These are phyloP conservation scores for Thoreauomyces humboldtii DNA, from an alignment of 192 early-diverging fungal species.

Conservation along the genomic window DNA sequence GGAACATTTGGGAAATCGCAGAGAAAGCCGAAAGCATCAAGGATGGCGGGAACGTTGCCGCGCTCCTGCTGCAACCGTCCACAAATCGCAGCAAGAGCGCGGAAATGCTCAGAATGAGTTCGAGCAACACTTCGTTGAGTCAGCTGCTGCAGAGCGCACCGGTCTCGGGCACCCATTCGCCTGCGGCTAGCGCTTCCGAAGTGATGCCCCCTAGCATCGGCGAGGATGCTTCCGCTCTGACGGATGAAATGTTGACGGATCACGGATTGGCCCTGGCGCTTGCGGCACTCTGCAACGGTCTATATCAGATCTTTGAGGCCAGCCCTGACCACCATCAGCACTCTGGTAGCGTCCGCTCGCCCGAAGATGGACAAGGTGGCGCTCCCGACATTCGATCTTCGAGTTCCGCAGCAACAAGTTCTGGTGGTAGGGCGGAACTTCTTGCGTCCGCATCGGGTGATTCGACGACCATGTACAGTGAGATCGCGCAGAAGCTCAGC, in stretches of 20 bases:
- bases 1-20: neutral
- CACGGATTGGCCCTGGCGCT: slow-evolving; percentile 23
- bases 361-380: neutral
- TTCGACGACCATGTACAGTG: neutral
- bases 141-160: neutral
- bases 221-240: neutral
- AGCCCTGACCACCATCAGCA: neutral
- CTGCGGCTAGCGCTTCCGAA: neutral
- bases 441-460: neutral
- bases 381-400: too few relatives aligned
- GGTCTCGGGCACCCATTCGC: neutral
- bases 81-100: slow-evolving; percentile 2
- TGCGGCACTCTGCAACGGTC: slow-evolving; percentile 27
- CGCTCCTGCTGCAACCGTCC: neutral
- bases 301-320: slow-evolving; percentile 23
- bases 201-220: too few relatives aligned
- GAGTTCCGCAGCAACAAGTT: too few relatives aligned
- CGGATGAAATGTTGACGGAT: slow-evolving; percentile 16
- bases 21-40: slow-evolving; percentile 5
- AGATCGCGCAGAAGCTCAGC: neutral
- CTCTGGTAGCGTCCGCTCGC: too few relatives aligned
- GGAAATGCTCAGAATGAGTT: neutral
- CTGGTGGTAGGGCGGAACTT: too few relatives aligned
- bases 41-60: slow-evolving; percentile 16
- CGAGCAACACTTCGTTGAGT: neutral